Base-by-base conservation (phyloP, 148 eudicot species). In the Rhododendron molle region DNA sequence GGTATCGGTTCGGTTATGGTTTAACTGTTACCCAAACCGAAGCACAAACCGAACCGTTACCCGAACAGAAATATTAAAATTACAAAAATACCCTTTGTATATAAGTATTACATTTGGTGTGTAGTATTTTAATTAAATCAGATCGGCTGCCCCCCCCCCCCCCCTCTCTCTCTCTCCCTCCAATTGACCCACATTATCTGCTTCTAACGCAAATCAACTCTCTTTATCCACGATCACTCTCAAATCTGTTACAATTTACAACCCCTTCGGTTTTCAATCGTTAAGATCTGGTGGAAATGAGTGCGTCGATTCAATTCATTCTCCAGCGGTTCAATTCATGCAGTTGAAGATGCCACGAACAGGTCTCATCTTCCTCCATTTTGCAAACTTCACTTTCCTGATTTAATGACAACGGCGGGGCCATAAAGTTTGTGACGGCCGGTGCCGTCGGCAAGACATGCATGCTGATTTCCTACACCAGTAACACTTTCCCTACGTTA, bases 371-470 rank as follows among this genome's bases (percentile, higher is more conserved):
- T 40, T 40, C 44, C 44, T 40, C 44, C 44, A 40, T 38, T 38
- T 38, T 5, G 43, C 5, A 38, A 38, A 38, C 40, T 38, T 38
- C 40, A 38, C 40, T 38, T 38, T 38, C 5, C 5, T 38, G 5
- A 38, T 38, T 38, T 38, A 38, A 4, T 38, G 40, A 38, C 40
- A 38, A 38, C 40, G 40, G 40, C 40, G 40, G 62, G 62, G 20
- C 20, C 62, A 56, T 56, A 56, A 89, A 89, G 89, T 89, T 87
- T 82, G 91, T 89, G 83, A 89, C 91, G 16, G 89, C 87, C 32
- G 89, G 91, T 34, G 90, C 91, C 60, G 91, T 89, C 54, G 91
- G 91, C 18, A 89, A 89, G 40, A 89, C 91, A 36, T 89, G 91
- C 87, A 85, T 89, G 91, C 81, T 88, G 76, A 20, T 58, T 58